Conservation (phyloP, 164 flowering plant species). For the Pachysandra terminalis region DNA sequence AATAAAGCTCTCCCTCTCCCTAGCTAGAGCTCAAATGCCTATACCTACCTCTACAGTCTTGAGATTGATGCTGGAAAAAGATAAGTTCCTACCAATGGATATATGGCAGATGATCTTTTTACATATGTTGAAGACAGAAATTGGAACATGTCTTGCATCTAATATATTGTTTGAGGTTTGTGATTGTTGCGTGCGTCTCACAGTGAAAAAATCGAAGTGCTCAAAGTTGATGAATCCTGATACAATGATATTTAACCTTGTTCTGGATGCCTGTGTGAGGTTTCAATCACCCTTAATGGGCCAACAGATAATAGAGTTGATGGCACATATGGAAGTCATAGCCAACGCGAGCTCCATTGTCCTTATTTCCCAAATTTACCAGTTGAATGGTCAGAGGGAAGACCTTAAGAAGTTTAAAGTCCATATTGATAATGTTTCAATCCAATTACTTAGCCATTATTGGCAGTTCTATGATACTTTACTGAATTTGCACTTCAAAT, state of each 20-base stretch:
- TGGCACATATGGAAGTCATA: constrained; percentile 52
- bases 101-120: constrained; percentile 40
- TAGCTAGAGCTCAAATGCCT: constrained; percentile 73
- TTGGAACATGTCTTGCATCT: constrained; percentile 61
- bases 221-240: constrained; percentile 43
- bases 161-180: constrained; percentile 70
- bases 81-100: constrained; percentile 32
- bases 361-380: constrained; percentile 54
- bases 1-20: constrained; percentile 46
- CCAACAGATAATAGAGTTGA: constrained; percentile 53
- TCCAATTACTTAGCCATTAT: constrained; percentile 40
- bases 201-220: constrained; percentile 13
- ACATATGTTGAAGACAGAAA: constrained; percentile 74
- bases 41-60: constrained; percentile 53
- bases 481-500: constrained; percentile 70
- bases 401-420: constrained; percentile 61
- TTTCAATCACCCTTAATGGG: constrained; percentile 57
- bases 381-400: constrained; percentile 70
- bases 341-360: constrained; percentile 67
- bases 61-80: constrained; percentile 49
- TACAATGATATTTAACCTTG: constrained; percentile 66
- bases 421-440: constrained; percentile 39
- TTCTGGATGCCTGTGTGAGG: constrained; percentile 70
- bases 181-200: constrained; percentile 25
- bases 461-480: constrained; percentile 60